Evolutionary conservation across 768 basidiomycete species (phyloP), one percentile per base, ranked within the genome.

Genomic region (Russula sp.): DNA sequence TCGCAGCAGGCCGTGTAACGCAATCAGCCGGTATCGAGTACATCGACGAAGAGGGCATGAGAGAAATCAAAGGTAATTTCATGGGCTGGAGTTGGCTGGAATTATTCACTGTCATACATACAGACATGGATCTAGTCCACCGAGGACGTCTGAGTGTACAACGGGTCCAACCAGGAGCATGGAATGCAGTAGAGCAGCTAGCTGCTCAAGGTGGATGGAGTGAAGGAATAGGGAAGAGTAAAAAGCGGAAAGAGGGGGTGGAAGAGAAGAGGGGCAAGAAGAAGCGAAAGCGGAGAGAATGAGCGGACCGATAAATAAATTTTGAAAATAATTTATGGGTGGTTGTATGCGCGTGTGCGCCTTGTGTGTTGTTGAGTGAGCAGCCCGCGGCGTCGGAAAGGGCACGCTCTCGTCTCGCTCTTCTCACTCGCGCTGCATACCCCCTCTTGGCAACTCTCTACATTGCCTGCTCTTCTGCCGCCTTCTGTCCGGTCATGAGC

Each of bases 61-160:
- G 80, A 61, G 84, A 85, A 7, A 81, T 92, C 63, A 85, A 84
- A 81, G 79, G 89, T 88, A 30, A 14, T 30, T 56, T 40, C 64
- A 52, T 57, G 46, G 22, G 9, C n/a, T 54, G 34, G 2, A 20
- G 49, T 30, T 30, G 18, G 32, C 52, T 22, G 28, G 2, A 40
- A 53, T 36, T 20, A 11, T 46, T 32, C n/a, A 46, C 14, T 61
- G 71, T 49, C 7, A 30, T 20, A 26, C 7, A 30, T 20, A 26
- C 72, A 88, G 89, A 71, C 10, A 95, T 94, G 92, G 82, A 87
- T 56, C 77, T 98, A 24, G 81, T 96, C 16, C 88, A 80, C 14
- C 82, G 89, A 20, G 92, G 94, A 4, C 78, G 94, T 59, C 79
- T 97, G 49, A 95, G 92, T 71, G 93, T 98, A 1, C 94, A 98